Conservation (phyloP, 176 grass and related monocot genomes). For the Musa troglodytarum region DNA sequence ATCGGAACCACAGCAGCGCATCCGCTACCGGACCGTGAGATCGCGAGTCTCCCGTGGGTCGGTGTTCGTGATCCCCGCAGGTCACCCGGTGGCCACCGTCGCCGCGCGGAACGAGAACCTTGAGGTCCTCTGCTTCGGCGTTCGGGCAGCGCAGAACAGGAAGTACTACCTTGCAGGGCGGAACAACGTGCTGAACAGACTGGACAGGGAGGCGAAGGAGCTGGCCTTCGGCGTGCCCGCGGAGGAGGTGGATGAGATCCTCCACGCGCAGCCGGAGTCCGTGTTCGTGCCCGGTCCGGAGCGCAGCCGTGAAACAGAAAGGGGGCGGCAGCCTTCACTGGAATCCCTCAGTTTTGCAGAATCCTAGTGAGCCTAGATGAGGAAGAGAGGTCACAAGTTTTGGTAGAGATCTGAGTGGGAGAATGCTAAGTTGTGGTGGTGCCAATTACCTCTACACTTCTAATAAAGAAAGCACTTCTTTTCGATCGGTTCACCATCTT, state of each 20-base stretch:
- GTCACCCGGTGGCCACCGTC: conserved; percentile 36
- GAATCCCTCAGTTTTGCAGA: not conserved
- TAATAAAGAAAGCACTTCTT: no score
- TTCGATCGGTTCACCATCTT: no score
- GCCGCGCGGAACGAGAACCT: conserved; percentile 35
- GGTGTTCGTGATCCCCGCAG: conserved; percentile 38
- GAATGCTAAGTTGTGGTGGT: no score
- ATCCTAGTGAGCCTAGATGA: not conserved
- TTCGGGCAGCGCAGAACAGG: conserved; percentile 25
- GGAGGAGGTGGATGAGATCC: conserved; percentile 36
- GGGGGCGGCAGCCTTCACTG: not conserved
- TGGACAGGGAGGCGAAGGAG: conserved; percentile 43
- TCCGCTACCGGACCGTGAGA: conserved; percentile 25
- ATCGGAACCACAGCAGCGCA: not conserved
- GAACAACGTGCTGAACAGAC: conserved; percentile 41
- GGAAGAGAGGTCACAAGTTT: no score
- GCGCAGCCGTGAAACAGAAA: not conserved
- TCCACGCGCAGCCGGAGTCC: conserved; percentile 41
- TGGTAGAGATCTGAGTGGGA: no score
- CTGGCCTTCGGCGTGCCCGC: conserved; percentile 15
- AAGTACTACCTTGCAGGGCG: conserved; percentile 38
- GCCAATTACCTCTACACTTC: no score
- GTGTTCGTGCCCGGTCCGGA: conserved; percentile 42
- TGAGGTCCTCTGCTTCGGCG: conserved; percentile 36
- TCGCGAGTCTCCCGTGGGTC: conserved; percentile 22